These are phyloP conservation scores for Ophiostoma ips DNA, from an alignment of 2,329 filamentous ascomycete species.

Conservation along the genomic window DNA sequence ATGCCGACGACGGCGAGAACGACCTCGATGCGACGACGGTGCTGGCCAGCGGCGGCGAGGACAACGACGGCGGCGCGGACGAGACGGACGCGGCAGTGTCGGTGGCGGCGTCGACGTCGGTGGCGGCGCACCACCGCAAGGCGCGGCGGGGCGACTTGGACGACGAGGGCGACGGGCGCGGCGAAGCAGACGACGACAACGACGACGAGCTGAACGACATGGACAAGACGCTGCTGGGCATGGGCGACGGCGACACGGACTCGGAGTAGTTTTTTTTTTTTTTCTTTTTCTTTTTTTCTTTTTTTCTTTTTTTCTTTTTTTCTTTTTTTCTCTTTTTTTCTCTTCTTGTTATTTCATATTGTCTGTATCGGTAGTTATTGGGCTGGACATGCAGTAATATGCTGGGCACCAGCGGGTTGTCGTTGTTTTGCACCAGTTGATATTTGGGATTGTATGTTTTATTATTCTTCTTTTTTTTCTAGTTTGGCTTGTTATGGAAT, in stretches of 20 bases:
- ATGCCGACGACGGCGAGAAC: slow-evolving; percentile 29
- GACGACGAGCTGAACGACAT: slow-evolving; percentile 31
- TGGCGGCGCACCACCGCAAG: slow-evolving; percentile 1
- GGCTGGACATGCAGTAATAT: not conserved
- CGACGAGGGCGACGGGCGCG: slow-evolving; percentile 11
- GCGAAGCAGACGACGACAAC: slow-evolving; percentile 26
- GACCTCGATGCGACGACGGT: slow-evolving; percentile 32
- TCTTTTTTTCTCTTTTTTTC: not conserved
- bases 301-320: not conserved
- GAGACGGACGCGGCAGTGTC: not conserved
- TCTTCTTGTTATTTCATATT: not conserved
- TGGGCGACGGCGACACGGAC: slow-evolving; percentile 21
- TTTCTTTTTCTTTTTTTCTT: not conserved
- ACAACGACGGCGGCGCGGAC: slow-evolving; percentile 19
- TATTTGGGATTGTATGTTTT: no score
- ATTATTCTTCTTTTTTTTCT: no score
- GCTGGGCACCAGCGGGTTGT: no score
- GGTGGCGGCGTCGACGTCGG: not conserved
- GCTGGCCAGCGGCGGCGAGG: slow-evolving; percentile 21
- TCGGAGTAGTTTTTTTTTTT: slow-evolving; percentile 16
- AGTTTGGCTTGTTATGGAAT: no score
- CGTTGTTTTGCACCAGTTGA: not conserved
- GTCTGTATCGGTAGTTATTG: not conserved
- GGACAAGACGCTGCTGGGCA: slow-evolving; percentile 22
- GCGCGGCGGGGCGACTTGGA: not conserved